A percentile compares a stretch with the other conserved stretches of the same genome.
Conservation (phyloP, 768 basidiomycete species). For the Kwoniella sp. region DNA sequence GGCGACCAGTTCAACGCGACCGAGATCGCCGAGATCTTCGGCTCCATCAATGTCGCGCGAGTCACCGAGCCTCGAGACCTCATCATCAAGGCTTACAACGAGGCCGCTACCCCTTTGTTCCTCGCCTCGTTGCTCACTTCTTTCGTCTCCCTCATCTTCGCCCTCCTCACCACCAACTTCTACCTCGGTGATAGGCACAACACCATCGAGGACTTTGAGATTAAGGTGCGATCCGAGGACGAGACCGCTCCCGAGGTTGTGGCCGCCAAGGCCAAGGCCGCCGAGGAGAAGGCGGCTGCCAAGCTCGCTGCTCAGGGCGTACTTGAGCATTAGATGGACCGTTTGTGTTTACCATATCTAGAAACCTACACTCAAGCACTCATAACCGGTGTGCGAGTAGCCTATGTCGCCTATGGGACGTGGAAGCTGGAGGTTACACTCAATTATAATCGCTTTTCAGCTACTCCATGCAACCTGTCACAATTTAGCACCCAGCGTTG, state of each 20-base stretch:
- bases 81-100: conserved; percentile 40
- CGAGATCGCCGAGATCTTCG: conserved; percentile 47
- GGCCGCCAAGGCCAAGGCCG: conserved; percentile 18
- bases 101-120: conserved; percentile 45
- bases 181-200: conserved; percentile 56
- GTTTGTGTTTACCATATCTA: background rate
- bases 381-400: no score
- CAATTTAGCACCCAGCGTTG: no score
- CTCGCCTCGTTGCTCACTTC: conserved; percentile 50
- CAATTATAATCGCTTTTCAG: background rate
- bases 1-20: conserved; percentile 44
- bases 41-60: conserved; percentile 41
- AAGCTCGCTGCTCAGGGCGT: conserved; percentile 6
- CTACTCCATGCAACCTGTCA: background rate
- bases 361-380: background rate
- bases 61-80: conserved; percentile 44
- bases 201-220: conserved; percentile 43
- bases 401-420: background rate
- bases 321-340: background rate
- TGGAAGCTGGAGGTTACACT: background rate
- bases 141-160: conserved; percentile 50
- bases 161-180: conserved; percentile 51
- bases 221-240: conserved; percentile 32
- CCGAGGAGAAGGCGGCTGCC: conserved; percentile 18
- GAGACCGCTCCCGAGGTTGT: conserved; percentile 32